Conservation (phyloP, 306 rosid species). For the Vicia sativa region DNA sequence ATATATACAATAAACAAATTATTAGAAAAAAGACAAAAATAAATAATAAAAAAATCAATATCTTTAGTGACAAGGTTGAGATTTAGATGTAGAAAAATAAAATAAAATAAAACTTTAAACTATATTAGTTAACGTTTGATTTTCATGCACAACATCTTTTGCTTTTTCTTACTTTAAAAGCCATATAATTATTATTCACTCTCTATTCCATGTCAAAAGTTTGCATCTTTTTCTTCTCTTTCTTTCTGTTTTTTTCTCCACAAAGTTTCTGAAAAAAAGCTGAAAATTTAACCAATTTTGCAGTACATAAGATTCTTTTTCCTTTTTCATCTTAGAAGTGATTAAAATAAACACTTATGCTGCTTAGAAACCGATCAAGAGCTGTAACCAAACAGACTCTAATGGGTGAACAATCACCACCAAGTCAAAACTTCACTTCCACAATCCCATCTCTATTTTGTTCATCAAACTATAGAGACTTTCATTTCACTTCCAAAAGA, state of each 20-base stretch:
- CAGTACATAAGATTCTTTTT: slow-evolving; percentile 25
- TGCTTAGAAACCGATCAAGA: slow-evolving; percentile 80
- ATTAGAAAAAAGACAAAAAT: slow-evolving; percentile 30
- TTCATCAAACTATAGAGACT: slow-evolving; percentile 64
- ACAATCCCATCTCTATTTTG: slow-evolving; percentile 57
- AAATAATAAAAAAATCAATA: background rate
- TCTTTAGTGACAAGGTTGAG: slow-evolving; percentile 11
- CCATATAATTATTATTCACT: slow-evolving; percentile 29
- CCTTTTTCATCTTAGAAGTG: slow-evolving; percentile 31
- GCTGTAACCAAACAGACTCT: slow-evolving; percentile 72
- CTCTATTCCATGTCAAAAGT: slow-evolving; percentile 31
- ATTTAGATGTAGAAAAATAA: slow-evolving; percentile 27
- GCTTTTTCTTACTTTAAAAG: slow-evolving; percentile 40
- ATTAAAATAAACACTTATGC: slow-evolving; percentile 48
- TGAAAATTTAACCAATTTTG: slow-evolving; percentile 34
- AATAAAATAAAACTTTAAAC: slow-evolving; percentile 39
- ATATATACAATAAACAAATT: slow-evolving; percentile 2
- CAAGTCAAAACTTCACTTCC: slow-evolving; percentile 41
- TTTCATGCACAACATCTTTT: slow-evolving; percentile 43
- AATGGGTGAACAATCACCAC: slow-evolving; percentile 78
- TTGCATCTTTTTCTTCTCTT: slow-evolving; percentile 36
- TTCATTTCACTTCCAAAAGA: slow-evolving; percentile 50
- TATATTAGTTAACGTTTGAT: slow-evolving; percentile 30
- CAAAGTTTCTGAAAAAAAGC: slow-evolving; percentile 42
- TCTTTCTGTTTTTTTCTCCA: slow-evolving; percentile 41